Base-by-base conservation (phyloP, 2,329 filamentous ascomycete genomes). In the Trichoderma gracile region DNA sequence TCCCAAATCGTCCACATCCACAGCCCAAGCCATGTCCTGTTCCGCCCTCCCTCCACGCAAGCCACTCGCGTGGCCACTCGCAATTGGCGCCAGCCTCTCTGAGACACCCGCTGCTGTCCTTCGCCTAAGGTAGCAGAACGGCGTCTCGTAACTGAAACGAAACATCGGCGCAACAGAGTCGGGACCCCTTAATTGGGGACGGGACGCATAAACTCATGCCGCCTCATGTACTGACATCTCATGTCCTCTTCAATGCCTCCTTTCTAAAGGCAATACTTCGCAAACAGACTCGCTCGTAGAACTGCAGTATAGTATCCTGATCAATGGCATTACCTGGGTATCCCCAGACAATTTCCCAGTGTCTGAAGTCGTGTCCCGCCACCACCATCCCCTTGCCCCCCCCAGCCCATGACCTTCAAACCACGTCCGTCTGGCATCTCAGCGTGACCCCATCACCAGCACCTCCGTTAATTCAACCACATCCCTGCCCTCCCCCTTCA, bases 81-180 rank as follows among this genome's bases (percentile, higher is more conserved):
- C 59, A 62, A 46, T 53, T 52, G 59, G 59, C 59, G 59, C 46
- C 59, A 53, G 49, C 47, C 49, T 62, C 25, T 54, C 38, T 62
- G 59, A 62, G 59, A 62, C 58, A 21, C 47, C 15, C 25, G 42
- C 55, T 47, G 42, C 27, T 15, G 17, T 8, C 23, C n/a, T 38
- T 61, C 38, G 58, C 38, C 58, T 53, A 47, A n/a, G n/a, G n/a
- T n/a, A n/a, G n/a, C 10, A 25, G 33, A n/a, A 19, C 8, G 43
- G 10, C 45, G 45, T 47, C 45, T 38, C 43, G 43, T n/a, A 62
- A n/a, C 47, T 54, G 59, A 62, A 62, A 62, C 59, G 49, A 62
- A 62, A 54, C 40, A 53, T 53, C 23, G 25, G 58, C 47, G 40
- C 25, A 61, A 53, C 58, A 52, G 21, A 30, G n/a, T 23, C 9